Conservation (phyloP, 305 asterid species). For the Fraxinus ornus region DNA sequence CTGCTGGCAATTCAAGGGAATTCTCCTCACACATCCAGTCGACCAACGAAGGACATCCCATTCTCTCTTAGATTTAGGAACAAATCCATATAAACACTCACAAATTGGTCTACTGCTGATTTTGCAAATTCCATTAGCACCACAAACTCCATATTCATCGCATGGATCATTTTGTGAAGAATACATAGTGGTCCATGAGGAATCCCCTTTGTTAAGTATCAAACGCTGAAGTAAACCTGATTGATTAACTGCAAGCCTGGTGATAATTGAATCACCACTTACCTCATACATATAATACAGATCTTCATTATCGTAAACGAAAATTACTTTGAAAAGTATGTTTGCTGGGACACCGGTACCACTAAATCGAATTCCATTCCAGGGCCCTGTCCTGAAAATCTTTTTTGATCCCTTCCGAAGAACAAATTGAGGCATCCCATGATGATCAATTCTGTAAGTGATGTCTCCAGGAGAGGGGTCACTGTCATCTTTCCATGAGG, state of each 20-base stretch:
- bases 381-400: slow-evolving; percentile 34
- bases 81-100: slow-evolving; percentile 22
- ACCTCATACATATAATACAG: slow-evolving; percentile 11
- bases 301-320: neutral
- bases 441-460: slow-evolving; percentile 15
- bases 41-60: slow-evolving; percentile 23
- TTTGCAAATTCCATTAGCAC: slow-evolving; percentile 36
- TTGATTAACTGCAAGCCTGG: slow-evolving; percentile 15
- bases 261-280: slow-evolving; percentile 8
- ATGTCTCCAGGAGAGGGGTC: slow-evolving; percentile 40
- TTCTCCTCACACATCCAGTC: slow-evolving; percentile 23
- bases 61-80: slow-evolving; percentile 10
- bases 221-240: slow-evolving; percentile 23
- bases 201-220: slow-evolving; percentile 22
- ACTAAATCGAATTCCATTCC: slow-evolving; percentile 38
- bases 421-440: slow-evolving; percentile 26
- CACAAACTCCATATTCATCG: slow-evolving; percentile 33
- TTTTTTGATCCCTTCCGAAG: slow-evolving; percentile 9
- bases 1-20: slow-evolving; percentile 17
- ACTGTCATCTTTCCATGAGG: neutral
- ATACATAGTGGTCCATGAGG: slow-evolving; percentile 20
- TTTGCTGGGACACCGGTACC: slow-evolving; percentile 21
- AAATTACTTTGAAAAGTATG: neutral
- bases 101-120: slow-evolving; percentile 31
- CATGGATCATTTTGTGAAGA: slow-evolving; percentile 26